Base-by-base conservation (phyloP, 2,329 filamentous ascomycete species). In the Colletotrichum musicola region DNA sequence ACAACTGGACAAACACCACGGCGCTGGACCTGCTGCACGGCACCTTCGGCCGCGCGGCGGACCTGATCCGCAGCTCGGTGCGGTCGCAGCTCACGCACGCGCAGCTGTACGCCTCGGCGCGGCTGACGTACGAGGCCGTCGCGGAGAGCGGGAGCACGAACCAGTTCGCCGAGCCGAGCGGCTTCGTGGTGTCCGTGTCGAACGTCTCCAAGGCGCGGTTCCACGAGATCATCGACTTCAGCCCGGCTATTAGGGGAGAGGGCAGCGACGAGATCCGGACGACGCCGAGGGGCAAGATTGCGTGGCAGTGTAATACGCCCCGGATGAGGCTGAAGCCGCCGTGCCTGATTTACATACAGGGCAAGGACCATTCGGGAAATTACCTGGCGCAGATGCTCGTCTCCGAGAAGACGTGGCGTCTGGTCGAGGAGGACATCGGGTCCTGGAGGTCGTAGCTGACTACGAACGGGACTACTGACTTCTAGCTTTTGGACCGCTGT, bases 141-240 rank as follows among this genome's bases (percentile, higher is more conserved):
- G 65, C 65, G 1, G 66, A 67, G 56, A 61, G 50, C 12, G 62
- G 66, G 12, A 66, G 62, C 18, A 67, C 66, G 4, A 67, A 62
- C 2, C 62, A 69, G 12, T 69, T 69, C n/a, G 46, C 62, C 1
- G 63, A 69, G 42, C 62, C 62, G 3, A 22, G 40, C 30, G 63
- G 66, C 9, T 66, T 65, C n/a, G 56, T 69, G 4, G 57, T 69
- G 4, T 61, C 53, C 1, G 63, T 69, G 4, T 66, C 56, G 3
- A 67, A 69, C 5, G 62, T 65, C 4, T 56, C 62, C 4, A 67
- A 62, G 50, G 66, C 66, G 44, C 61, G 63, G n/a, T 62, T 69
- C 50, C 63, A 66, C 3, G 62, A 69, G 51, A 44, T 67, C 20
- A 58, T 69, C 7, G 66, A 69, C 42, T 69, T 69, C 14, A 47